Evolutionary conservation across 805 yeast genomes (phyloP), one percentile per base, ranked within the genome.

Genomic region (Limtongozyma cylindracea): DNA sequence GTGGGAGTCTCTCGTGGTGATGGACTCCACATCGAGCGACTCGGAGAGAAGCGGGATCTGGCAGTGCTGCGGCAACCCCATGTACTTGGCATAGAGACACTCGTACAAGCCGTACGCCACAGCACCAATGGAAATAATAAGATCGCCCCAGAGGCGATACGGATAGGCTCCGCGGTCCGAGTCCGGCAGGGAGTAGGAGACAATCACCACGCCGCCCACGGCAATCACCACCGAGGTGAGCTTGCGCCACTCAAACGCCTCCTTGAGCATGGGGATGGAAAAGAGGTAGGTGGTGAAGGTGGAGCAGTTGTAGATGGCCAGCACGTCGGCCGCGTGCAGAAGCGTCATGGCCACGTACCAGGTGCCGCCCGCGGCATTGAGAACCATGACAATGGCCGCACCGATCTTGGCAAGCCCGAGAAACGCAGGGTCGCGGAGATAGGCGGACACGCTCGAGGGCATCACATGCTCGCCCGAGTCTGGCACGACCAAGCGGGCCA

Each of bases 241-340:
- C 40, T 78, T 77, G 23, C 60, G 34, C 50, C 61, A 51, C 3
- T 68, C 59, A 33, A 76, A 62, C 21, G 43, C 47, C 34, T 78
- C 93, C 16, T 60, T 47, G 22, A 78, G 48, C 11, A 78, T 41
- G 1, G 80, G 74, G 13, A 78, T 66, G 3, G 91, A 77, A 43
- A 78, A 77, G 10, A 74, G 60, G 35, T 78, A 69, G 0, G 92
- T 92, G 4, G 82, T 70, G 39, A 78, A 78, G 0, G 92, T 91
- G 10, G 84, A 69, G 38, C 88, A 76, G 46, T 78, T 77, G 46
- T 77, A 78, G 27, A 77, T 77, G 3, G 93, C 93, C 3, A 92
- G 78, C 17, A 78, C 71, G 34, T 78, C 92, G 3, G 77, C 56
- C 1, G 91, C 77, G 14, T 80, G 71, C 1, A 91, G 67, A 36